phyloP scores from a whole-genome alignment of 768 basidiomycete species.

The Kwoniella europaea region DNA sequence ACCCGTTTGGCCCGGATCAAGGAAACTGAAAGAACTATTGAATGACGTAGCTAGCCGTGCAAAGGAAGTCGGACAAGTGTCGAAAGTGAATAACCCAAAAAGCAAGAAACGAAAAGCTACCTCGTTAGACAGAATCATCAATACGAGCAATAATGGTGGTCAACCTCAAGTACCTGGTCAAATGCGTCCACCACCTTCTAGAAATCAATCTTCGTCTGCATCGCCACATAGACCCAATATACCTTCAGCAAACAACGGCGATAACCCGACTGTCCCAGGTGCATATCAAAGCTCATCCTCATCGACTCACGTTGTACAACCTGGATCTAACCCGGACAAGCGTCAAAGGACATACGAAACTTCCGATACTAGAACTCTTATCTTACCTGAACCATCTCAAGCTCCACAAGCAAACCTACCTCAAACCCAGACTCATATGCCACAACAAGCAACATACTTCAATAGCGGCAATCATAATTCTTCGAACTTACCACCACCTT shows the following conservation, averaged over 20 bases:
- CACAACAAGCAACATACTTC: not conserved
- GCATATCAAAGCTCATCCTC: constrained; percentile 5
- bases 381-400: constrained; percentile 1
- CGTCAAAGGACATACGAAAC: constrained; percentile 41
- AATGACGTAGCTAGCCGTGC: constrained; percentile 44
- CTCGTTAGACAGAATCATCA: not conserved
- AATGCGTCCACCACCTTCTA: constrained; percentile 17
- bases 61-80: constrained; percentile 32
- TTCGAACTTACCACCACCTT: not conserved
- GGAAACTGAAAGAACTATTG: constrained; percentile 50
- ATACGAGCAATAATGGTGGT: not conserved
- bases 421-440: not conserved
- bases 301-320: not conserved
- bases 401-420: not conserved
- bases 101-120: constrained; percentile 29
- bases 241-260: not conserved
- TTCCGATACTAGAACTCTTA: constrained; percentile 42
- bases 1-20: constrained; percentile 52
- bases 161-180: constrained; percentile 2
- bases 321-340: constrained; percentile 13
- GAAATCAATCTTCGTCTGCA: constrained; percentile 11
- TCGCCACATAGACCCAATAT: constrained; percentile 8
- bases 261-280: not conserved
- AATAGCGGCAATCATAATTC: not conserved
- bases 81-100: constrained; percentile 6